Evolutionary conservation across 495 filamentous ascomycete genomes (phyloP), one percentile per base, ranked within the genome.

Genomic region (Talaromyces nanjingensis): DNA sequence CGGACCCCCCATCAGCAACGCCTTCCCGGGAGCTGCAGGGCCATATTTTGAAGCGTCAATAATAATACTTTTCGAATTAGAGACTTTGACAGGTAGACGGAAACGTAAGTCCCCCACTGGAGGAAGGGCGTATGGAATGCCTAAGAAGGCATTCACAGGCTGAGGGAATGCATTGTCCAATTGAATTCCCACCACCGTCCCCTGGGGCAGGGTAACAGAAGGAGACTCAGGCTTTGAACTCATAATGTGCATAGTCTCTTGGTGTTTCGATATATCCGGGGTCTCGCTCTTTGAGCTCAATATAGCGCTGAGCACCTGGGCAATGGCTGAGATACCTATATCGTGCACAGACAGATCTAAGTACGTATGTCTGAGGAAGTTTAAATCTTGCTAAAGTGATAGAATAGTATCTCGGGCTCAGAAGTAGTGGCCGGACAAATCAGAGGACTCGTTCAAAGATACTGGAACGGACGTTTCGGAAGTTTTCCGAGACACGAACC

Each of bases 171-270:
- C 74, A 7, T 73, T 64, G 7, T 72, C 42, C 22, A 83, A 66
- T 49, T 76, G 72, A 20, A 75, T 71, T 37, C 86, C 86, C 8
- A 86, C 65, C 57, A 86, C 79, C 0, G 69, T 79, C 31, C 86
- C 86, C 69, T 88, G 85, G n/a, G 66, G 65, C 39, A 87, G 67
- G 11, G 62, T 66, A 14, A 81, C 78, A 12, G 68, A 65, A 22
- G 79, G 81, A 34, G 25, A 24, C 12, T 22, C n/a, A 34, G 11
- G 12, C n/a, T 58, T 14, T 31, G 55, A 33, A 20, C 7, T 34
- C 55, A 58, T 58, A 24, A 29, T n/a, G 24, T 27, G 12, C 11
- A 18, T 54, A 25, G 16, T 18, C 39, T 16, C 16, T 18, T 45
- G 2, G 22, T 54, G 24, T 54, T 54, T 54, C 8, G 24, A 25